Conservation (phyloP, 805 yeast species). For the Saturnispora diversa region DNA sequence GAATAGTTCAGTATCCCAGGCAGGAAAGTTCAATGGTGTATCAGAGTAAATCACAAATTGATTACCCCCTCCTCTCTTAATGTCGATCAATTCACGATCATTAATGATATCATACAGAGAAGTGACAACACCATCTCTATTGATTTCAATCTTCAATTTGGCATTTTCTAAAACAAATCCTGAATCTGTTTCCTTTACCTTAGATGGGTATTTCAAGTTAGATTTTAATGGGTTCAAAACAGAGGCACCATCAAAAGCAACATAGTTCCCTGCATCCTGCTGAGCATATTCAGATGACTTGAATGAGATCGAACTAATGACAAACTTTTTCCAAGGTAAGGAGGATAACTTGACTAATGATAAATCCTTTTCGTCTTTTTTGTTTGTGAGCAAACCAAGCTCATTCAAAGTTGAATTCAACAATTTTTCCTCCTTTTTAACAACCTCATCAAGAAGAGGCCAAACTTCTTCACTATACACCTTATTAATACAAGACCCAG, state of each 20-base stretch:
- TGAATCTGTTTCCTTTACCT: conserved; percentile 32
- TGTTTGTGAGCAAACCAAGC: conserved; percentile 11
- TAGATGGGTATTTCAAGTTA: conserved; percentile 40
- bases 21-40: conserved; percentile 84
- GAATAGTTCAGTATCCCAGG: conserved; percentile 96
- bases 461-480: conserved; percentile 84
- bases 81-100: conserved; percentile 60
- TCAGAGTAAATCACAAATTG: conserved; percentile 81
- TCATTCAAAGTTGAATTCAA: conserved; percentile 36
- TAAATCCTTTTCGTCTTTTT: conserved; percentile 9
- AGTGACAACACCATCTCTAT: conserved; percentile 45
- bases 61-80: conserved; percentile 57
- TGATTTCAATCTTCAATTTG: conserved; percentile 48
- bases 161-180: conserved; percentile 54
- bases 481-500: conserved; percentile 92
- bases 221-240: conserved; percentile 21
- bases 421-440: conserved; percentile 45
- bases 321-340: conserved; percentile 55
- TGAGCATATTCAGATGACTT: conserved; percentile 13
- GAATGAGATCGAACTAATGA: conserved; percentile 31
- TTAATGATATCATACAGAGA: conserved; percentile 54
- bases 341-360: conserved; percentile 40
- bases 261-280: conserved; percentile 11
- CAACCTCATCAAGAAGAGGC: conserved; percentile 59
- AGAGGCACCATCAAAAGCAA: conserved; percentile 17